Percentiles rank a stretch among this genome's conserved stretches.
Evolutionary conservation across 164 flowering plant species (phyloP).

Genomic region (Sedum album): DNA sequence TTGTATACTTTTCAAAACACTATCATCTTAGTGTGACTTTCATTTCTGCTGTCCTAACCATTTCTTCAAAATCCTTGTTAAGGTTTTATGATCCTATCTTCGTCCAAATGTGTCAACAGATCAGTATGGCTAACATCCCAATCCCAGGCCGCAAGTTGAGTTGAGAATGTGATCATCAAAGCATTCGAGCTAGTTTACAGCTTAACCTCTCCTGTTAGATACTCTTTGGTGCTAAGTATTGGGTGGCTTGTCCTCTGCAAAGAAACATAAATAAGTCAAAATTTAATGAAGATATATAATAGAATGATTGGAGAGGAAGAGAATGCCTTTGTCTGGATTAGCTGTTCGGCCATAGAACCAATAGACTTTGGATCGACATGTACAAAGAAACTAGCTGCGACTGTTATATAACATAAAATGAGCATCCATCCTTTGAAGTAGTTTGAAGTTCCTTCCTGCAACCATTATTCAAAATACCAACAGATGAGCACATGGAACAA

Average conservation of each 20-base stretch:
- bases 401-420: conserved; percentile 4
- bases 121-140: no score
- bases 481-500: not conserved
- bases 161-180: not conserved
- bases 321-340: not conserved
- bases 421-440: conserved; percentile 7
- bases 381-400: conserved; percentile 10
- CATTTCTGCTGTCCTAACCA: not conserved
- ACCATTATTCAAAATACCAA: not conserved
- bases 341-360: conserved; percentile 3
- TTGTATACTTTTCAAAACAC: no score
- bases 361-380: conserved; percentile 8
- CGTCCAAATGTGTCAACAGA: no score
- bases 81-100: no score
- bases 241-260: not conserved
- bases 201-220: not conserved
- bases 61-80: no score
- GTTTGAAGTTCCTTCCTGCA: conserved; percentile 8
- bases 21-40: no score
- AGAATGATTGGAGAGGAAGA: not conserved
- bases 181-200: not conserved
- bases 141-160: not conserved
- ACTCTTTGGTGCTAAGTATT: conserved; percentile 1
- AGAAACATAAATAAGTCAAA: not conserved
- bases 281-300: not conserved